Conservation (phyloP, 2,329 filamentous ascomycete species). For the Neonectria faginata region DNA sequence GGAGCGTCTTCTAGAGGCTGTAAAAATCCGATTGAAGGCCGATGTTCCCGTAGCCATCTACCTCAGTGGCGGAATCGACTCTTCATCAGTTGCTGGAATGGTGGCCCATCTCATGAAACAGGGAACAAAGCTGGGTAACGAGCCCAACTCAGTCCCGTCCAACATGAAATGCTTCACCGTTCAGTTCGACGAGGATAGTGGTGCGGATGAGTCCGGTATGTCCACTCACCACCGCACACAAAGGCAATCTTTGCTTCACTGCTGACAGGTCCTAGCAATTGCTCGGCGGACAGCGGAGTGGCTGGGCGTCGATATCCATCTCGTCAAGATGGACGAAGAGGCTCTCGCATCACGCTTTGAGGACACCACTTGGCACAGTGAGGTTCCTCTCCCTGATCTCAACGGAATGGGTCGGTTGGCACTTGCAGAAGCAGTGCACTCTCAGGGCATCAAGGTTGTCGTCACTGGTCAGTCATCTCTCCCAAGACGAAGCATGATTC, state of each 20-base stretch:
- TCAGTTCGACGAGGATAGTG: slow-evolving; percentile 61
- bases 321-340: slow-evolving; percentile 45
- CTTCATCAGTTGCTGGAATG: slow-evolving; percentile 67
- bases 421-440: slow-evolving; percentile 58
- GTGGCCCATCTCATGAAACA: slow-evolving; percentile 62
- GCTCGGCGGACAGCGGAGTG: slow-evolving; percentile 50
- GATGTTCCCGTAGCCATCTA: slow-evolving; percentile 70
- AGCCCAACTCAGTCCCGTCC: slow-evolving; percentile 38
- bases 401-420: slow-evolving; percentile 64
- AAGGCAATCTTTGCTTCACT: slow-evolving; percentile 40
- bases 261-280: slow-evolving; percentile 37
- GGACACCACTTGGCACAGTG: slow-evolving; percentile 47
- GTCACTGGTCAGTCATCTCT: slow-evolving; percentile 53
- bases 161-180: slow-evolving; percentile 60
- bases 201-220: slow-evolving; percentile 62
- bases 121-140: slow-evolving; percentile 59
- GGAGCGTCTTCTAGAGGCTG: slow-evolving; percentile 49
- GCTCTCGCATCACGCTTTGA: slow-evolving; percentile 47
- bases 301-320: slow-evolving; percentile 47
- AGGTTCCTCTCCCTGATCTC: slow-evolving; percentile 57
- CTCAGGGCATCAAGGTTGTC: slow-evolving; percentile 64
- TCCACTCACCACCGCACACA: not conserved
- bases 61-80: slow-evolving; percentile 68
- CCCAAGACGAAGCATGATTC: not conserved
- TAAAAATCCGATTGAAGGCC: slow-evolving; percentile 64